Evolutionary conservation across 176 grass and related monocot species (phyloP), one percentile per base, ranked within the genome.

Genomic region (Puya raimondii): DNA sequence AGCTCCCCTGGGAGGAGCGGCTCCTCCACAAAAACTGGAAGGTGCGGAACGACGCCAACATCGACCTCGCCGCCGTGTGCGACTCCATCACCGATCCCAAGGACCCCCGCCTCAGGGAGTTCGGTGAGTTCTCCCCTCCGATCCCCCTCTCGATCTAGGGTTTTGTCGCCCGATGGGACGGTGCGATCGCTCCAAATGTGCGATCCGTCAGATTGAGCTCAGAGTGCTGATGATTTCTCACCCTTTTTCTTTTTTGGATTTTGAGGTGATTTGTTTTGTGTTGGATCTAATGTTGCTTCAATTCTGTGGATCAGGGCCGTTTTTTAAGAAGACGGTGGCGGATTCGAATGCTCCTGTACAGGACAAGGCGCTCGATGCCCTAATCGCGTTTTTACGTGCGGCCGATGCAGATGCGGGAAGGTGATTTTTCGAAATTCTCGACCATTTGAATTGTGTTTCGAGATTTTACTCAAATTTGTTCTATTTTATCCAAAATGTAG

Each of bases 1-100:
- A 99, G 77, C 72, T 91, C 49, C 90, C 94, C 11, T 99, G 94
- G 94, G 94, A 99, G 42, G 94, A 99, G 77, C 80, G 94, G 74
- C 80, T 99, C 66, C 82, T 90, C 14, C 94, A 99, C 71, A 99
- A 99, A 72, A 99, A 93, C 75, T 99, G 94, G 94, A 99, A 99
- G 80, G 94, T 99, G 69, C 83, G 94, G 49, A 99, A 99, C 67
- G 94, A 99, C 76, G 94, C 87, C 16, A 99, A 99, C 81, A 91
- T 99, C 81, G 94, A 99, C 83, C 89, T 99, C 71, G 84, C 90
- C 54, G 78, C 90, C 16, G 58, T 93, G 26, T 99, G 90, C 75
- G 87, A 91, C 51, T 83, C 84, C 68, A 88, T 99, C 78, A 90
- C 87, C 64, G 94, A 99, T 91, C 89, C 94, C 61, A 99, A 99